Evolutionary conservation across 1,284 basidiomycete species (phyloP).

Genomic region (Quambalaria eucalypti): DNA sequence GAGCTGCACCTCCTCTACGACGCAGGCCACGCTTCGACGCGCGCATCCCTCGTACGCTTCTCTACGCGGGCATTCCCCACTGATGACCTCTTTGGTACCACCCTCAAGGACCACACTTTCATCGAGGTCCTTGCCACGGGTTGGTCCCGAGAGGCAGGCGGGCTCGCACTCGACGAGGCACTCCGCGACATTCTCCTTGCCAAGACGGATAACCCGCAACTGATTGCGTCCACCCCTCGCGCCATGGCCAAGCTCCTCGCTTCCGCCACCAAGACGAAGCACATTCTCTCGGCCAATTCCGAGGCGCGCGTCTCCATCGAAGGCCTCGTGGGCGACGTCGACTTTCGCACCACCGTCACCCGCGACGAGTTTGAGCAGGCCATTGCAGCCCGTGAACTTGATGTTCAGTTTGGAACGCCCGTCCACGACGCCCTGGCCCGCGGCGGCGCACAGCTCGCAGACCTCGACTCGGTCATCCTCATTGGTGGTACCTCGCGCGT

Average conservation of each 20-base stretch:
- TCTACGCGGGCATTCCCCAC: slow-evolving; percentile 31
- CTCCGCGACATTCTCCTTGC: slow-evolving; percentile 71
- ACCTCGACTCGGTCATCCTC: slow-evolving; percentile 79
- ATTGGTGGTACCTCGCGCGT: slow-evolving; percentile 81
- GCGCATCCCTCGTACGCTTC: slow-evolving; percentile 78
- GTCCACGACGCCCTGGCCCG: slow-evolving; percentile 65
- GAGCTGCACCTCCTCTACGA: slow-evolving; percentile 91
- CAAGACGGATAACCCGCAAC: slow-evolving; percentile 49
- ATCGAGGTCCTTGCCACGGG: slow-evolving; percentile 70
- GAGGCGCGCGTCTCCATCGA: slow-evolving; percentile 72
- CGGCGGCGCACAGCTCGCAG: slow-evolving; percentile 61
- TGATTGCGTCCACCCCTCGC: slow-evolving; percentile 58
- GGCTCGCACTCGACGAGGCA: slow-evolving; percentile 72
- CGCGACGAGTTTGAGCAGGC: slow-evolving; percentile 65
- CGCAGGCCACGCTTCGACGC: slow-evolving; percentile 76
- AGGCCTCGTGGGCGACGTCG: slow-evolving; percentile 77
- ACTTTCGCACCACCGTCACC: slow-evolving; percentile 71
- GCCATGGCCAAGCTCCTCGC: slow-evolving; percentile 89
- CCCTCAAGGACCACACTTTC: slow-evolving; percentile 58
- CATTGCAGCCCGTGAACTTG: slow-evolving; percentile 19
- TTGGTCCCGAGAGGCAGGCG: slow-evolving; percentile 68
- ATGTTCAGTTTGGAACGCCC: slow-evolving; percentile 23
- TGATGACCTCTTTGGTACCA: slow-evolving; percentile 47
- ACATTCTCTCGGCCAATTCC: slow-evolving; percentile 83
- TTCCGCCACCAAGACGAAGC: slow-evolving; percentile 83